A percentile compares a stretch with the other conserved stretches of the same genome.
Conservation (phyloP, 164 flowering plant genomes). For the Vitis cinerea region DNA sequence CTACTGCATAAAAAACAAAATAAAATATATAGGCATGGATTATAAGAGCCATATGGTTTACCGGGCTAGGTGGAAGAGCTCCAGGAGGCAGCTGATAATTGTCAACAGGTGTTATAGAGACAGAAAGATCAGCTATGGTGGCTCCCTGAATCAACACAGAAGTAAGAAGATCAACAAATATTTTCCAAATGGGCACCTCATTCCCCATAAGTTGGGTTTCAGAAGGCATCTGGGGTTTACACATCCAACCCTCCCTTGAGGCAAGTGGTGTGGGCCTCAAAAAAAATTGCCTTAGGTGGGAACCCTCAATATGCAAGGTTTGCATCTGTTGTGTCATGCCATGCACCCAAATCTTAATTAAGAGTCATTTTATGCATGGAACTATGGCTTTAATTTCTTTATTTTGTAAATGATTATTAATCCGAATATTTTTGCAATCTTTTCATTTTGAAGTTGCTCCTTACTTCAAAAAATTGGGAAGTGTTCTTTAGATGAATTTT, state of each 20-base stretch:
- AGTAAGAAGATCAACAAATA: background rate
- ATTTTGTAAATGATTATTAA: too few relatives aligned
- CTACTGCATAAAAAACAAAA: background rate
- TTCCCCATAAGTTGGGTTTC: background rate
- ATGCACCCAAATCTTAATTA: too few relatives aligned
- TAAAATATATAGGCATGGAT: background rate
- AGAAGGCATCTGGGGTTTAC: background rate
- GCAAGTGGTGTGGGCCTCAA: too few relatives aligned
- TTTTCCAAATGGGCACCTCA: too few relatives aligned
- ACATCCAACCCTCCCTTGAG: background rate
- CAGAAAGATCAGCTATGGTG: constrained; percentile 51
- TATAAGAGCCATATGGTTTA: constrained; percentile 17
- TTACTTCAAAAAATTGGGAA: too few relatives aligned
- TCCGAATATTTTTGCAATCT: background rate
- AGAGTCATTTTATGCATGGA: background rate
- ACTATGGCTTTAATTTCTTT: background rate
- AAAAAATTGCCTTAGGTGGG: too few relatives aligned
- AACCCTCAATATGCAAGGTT: too few relatives aligned
- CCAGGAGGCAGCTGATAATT: constrained; percentile 70
- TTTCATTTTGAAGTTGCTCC: background rate
- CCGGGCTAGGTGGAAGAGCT: constrained; percentile 33
- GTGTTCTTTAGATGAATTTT: too few relatives aligned
- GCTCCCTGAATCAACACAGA: constrained; percentile 59
- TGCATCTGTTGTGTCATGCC: too few relatives aligned
- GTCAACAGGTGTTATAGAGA: constrained; percentile 50